A percentile compares a stretch with the other conserved stretches of the same genome.
phyloP scores from a whole-genome alignment of 441 rosid genomes.

The Croton setiger region DNA sequence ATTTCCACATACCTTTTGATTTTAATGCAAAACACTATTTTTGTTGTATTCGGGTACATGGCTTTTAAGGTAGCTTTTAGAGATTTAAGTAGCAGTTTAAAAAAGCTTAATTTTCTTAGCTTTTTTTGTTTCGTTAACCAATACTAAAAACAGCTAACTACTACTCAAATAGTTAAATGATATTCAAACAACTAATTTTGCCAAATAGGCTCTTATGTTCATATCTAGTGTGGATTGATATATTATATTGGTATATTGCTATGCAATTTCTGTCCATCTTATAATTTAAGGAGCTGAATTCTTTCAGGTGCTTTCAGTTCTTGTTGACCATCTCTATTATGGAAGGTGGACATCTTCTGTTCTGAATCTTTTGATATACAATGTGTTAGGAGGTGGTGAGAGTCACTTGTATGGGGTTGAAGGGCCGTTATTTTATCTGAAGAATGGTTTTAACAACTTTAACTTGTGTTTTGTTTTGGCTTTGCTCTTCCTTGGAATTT shows the following conservation, averaged over 20 bases:
- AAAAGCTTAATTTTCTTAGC: no score
- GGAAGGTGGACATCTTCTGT: constrained; percentile 83
- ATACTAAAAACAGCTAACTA: no score
- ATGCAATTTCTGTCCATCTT: background rate
- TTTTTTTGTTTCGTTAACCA: no score
- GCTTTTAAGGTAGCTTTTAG: no score
- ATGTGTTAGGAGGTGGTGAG: constrained; percentile 94
- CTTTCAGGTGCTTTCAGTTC: constrained; percentile 66
- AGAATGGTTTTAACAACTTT: constrained; percentile 91
- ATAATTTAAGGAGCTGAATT: constrained; percentile 17
- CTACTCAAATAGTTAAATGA: no score
- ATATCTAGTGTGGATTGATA: background rate
- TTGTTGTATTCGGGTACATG: no score
- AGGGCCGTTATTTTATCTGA: constrained; percentile 61
- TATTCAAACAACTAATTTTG: no score
- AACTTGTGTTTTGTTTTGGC: constrained; percentile 86
- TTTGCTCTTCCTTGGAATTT: constrained; percentile 54
- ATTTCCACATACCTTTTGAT: no score
- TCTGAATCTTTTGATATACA: constrained; percentile 74
- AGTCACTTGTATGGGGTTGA: constrained; percentile 94
- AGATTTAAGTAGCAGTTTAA: no score
- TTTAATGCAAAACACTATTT: no score
- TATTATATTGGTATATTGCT: background rate
- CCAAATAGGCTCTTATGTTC: background rate
- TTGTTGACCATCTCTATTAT: constrained; percentile 66